Evolutionary conservation across 371 early-diverging fungal species (phyloP).

Genomic region (Lichtheimia corymbifera): DNA sequence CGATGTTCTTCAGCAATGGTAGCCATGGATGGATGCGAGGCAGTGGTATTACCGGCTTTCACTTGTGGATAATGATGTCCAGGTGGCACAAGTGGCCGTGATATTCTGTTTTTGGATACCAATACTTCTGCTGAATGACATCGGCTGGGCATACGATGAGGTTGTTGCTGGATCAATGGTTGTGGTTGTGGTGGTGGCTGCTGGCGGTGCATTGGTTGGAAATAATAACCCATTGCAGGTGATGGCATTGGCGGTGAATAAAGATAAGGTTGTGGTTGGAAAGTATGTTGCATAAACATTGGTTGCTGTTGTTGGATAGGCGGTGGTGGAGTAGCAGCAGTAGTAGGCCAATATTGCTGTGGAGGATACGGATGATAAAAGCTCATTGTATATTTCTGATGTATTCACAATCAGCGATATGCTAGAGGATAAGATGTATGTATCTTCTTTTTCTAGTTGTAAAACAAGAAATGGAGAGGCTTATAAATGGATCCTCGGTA

Average conservation of each 20-base stretch:
- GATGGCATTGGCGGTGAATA: too few species aligned
- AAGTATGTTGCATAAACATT: neutral
- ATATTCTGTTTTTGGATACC: neutral
- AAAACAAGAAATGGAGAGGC: neutral
- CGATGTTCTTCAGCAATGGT: too few species aligned
- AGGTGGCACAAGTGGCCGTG: neutral
- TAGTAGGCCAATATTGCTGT: neutral
- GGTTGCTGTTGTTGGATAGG: neutral
- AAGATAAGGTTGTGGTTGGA: too few species aligned
- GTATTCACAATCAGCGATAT: neutral
- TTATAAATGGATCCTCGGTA: slow-evolving; percentile 3
- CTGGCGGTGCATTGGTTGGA: too few species aligned
- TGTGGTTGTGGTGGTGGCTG: neutral
- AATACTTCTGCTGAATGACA: neutral
- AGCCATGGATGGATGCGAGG: neutral
- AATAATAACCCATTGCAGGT: too few species aligned
- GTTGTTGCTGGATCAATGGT: neutral
- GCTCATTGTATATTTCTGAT: neutral
- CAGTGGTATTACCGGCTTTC: neutral
- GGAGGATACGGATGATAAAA: neutral
- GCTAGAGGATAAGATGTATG: neutral
- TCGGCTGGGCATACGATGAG: neutral
- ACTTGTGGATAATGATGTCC: neutral
- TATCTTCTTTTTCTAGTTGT: neutral
- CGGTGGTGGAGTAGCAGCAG: too few species aligned